These are phyloP conservation scores for Lichtheimia ornata DNA, from an alignment of 371 early-diverging fungal genomes.

Conservation along the genomic window DNA sequence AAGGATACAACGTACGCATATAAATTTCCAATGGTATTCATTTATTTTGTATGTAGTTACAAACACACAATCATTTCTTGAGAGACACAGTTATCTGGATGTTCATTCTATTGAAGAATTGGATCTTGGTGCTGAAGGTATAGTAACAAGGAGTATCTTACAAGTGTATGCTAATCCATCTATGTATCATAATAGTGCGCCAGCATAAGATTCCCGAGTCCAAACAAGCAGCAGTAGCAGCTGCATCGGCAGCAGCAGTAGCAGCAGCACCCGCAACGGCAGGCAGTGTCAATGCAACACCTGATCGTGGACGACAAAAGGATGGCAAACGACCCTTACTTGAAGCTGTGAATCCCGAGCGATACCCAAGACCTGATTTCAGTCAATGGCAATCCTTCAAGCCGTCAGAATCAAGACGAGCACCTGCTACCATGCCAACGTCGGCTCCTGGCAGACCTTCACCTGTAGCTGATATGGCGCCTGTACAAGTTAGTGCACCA, in stretches of 20 bases:
- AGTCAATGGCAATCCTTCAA: constrained; percentile 73
- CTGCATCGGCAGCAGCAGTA: constrained; percentile 10
- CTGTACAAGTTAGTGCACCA: background rate
- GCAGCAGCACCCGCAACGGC: constrained; percentile 2
- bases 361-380: constrained; percentile 79
- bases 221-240: constrained; percentile 12
- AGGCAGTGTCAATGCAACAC: constrained; percentile 7
- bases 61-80: constrained; percentile 45
- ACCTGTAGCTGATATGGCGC: background rate
- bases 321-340: constrained; percentile 49
- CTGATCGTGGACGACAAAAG: constrained; percentile 27
- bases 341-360: constrained; percentile 72
- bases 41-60: background rate
- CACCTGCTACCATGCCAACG: constrained; percentile 6
- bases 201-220: background rate
- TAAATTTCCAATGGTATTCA: background rate
- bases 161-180: too few species aligned
- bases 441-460: background rate
- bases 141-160: background rate
- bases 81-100: constrained; percentile 68
- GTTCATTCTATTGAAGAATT: constrained; percentile 58
- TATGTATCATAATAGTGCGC: background rate
- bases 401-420: constrained; percentile 50
- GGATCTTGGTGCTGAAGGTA: constrained; percentile 56
- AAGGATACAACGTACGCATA: constrained; percentile 2